A percentile compares a stretch with the other conserved stretches of the same genome.
phyloP scores from a whole-genome alignment of 805 yeast genomes.

The Metschnikowia reukaufii region DNA sequence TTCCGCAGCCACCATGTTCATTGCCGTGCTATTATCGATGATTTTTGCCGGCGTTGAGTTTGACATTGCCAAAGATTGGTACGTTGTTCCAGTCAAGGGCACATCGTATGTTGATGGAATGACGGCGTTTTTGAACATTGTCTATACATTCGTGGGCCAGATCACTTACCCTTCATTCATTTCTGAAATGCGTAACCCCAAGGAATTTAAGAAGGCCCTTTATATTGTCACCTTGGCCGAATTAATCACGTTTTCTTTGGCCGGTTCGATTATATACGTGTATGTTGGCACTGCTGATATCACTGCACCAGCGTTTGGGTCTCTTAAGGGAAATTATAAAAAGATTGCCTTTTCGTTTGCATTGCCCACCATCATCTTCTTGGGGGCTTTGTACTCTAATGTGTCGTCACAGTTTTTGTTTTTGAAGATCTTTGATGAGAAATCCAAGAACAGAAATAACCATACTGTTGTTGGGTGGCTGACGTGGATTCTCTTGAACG shows the following conservation, averaged over 20 bases:
- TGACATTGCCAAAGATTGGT: slow-evolving; percentile 38
- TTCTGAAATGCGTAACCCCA: slow-evolving; percentile 57
- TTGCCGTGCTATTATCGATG: slow-evolving; percentile 53
- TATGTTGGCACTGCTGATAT: slow-evolving; percentile 56
- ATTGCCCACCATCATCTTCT: slow-evolving; percentile 55
- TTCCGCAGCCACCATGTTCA: slow-evolving; percentile 57
- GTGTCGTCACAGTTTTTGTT: slow-evolving; percentile 55
- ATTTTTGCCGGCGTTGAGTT: slow-evolving; percentile 51
- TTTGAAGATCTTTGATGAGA: slow-evolving; percentile 42
- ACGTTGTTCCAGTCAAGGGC: slow-evolving; percentile 42
- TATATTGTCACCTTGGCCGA: slow-evolving; percentile 52
- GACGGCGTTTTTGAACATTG: slow-evolving; percentile 58
- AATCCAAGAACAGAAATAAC: slow-evolving; percentile 43
- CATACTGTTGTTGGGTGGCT: slow-evolving; percentile 56
- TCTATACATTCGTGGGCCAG: slow-evolving; percentile 65
- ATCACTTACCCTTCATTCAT: slow-evolving; percentile 63
- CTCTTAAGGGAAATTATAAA: slow-evolving; percentile 46
- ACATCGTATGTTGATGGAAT: slow-evolving; percentile 55
- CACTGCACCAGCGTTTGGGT: slow-evolving; percentile 61
- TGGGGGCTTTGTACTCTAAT: slow-evolving; percentile 56
- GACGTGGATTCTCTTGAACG: slow-evolving; percentile 48
- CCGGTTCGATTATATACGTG: slow-evolving; percentile 59
- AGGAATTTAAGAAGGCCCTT: slow-evolving; percentile 57
- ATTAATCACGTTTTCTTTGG: slow-evolving; percentile 48
- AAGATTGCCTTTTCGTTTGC: slow-evolving; percentile 61